phyloP scores from a whole-genome alignment of 441 rosid genomes.

The Croton setiger region DNA sequence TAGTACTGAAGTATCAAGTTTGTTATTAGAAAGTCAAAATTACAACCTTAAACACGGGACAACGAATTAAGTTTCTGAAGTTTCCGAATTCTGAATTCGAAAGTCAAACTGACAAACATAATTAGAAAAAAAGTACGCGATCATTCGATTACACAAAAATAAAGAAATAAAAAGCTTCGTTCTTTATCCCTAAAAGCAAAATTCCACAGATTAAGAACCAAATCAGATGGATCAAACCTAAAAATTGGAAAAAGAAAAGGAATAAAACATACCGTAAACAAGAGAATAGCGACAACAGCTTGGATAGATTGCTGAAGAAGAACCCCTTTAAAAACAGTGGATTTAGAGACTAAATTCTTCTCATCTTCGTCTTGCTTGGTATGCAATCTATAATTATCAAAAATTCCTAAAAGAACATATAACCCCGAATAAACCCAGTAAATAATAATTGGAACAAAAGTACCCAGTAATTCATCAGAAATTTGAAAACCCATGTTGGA shows the following conservation, averaged over 20 bases:
- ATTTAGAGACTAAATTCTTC: constrained; percentile 76
- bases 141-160: neutral
- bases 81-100: neutral
- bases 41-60: neutral
- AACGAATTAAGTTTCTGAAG: neutral
- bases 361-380: constrained; percentile 66
- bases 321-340: constrained; percentile 66
- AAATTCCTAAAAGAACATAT: constrained; percentile 46
- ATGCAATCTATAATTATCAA: constrained; percentile 71
- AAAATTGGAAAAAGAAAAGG: neutral
- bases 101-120: neutral
- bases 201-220: neutral
- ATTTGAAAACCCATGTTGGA: constrained; percentile 44
- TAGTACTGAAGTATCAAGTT: neutral
- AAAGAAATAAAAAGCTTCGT: neutral
- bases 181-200: neutral
- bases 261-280: constrained; percentile 48
- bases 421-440: constrained; percentile 88
- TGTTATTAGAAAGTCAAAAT: neutral
- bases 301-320: constrained; percentile 75
- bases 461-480: constrained; percentile 75
- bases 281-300: constrained; percentile 69
- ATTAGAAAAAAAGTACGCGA: neutral
- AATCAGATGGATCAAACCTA: neutral
- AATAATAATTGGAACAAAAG: constrained; percentile 60